A percentile compares a stretch with the other conserved stretches of the same genome.
Conservation (phyloP, 805 yeast genomes). For the Teunomyces cretensis region DNA sequence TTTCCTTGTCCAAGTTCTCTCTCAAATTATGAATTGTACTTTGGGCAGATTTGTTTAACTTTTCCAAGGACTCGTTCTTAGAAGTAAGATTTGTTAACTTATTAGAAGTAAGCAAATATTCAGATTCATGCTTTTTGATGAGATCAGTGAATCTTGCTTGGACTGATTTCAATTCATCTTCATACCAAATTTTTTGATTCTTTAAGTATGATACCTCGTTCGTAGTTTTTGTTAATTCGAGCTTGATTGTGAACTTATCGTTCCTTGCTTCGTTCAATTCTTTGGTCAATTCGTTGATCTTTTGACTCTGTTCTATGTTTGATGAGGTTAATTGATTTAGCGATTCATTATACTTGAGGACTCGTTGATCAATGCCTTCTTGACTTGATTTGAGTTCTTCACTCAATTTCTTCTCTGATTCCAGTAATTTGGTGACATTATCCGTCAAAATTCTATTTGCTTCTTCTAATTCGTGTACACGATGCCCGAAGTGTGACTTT, state of each 20-base stretch:
- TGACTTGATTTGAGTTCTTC: slow-evolving; percentile 6
- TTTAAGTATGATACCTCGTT: slow-evolving; percentile 34
- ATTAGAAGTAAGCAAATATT: slow-evolving; percentile 28
- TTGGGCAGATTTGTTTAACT: slow-evolving; percentile 40
- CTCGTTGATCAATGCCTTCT: slow-evolving; percentile 20
- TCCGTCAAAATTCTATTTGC: slow-evolving; percentile 10
- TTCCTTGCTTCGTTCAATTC: slow-evolving; percentile 38
- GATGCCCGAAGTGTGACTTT: slow-evolving; percentile 1
- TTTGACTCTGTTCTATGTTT: slow-evolving; percentile 37
- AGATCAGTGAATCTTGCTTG: slow-evolving; percentile 39
- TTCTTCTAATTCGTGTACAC: slow-evolving; percentile 9
- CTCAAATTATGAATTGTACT: slow-evolving; percentile 47
- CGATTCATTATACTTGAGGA: slow-evolving; percentile 26
- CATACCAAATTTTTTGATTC: slow-evolving; percentile 42
- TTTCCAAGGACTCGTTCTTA: slow-evolving; percentile 22
- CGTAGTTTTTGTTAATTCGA: slow-evolving; percentile 32
- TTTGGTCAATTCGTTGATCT: slow-evolving; percentile 33
- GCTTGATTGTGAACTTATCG: slow-evolving; percentile 35
- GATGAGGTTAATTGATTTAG: slow-evolving; percentile 28
- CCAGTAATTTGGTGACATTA: slow-evolving; percentile 3
- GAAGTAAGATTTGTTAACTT: slow-evolving; percentile 27
- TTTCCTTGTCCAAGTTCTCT: slow-evolving; percentile 36
- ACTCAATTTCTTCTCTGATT: slow-evolving; percentile 3
- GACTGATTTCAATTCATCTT: slow-evolving; percentile 33
- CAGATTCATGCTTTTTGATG: slow-evolving; percentile 39